Evolutionary conservation across 2,329 filamentous ascomycete species (phyloP).

Genomic region (Fusarium agapanthi): DNA sequence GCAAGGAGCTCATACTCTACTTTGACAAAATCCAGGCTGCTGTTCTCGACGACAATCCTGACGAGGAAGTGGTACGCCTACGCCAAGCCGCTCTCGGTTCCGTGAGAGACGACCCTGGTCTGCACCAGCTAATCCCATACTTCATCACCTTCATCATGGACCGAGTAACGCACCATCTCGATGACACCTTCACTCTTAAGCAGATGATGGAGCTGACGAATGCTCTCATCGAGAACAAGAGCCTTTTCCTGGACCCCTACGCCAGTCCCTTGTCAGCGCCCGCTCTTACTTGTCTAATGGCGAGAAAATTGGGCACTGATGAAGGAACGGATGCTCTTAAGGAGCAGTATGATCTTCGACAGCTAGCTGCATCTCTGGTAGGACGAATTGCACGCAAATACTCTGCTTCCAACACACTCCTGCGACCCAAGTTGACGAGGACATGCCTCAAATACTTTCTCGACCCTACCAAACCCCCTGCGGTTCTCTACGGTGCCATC

Average conservation of each 20-base stretch:
- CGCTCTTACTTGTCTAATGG: slow-evolving; percentile 88
- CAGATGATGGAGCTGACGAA: slow-evolving; percentile 93
- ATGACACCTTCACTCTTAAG: slow-evolving; percentile 86
- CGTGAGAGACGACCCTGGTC: slow-evolving; percentile 85
- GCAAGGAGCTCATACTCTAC: slow-evolving; percentile 94
- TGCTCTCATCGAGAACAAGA: slow-evolving; percentile 83
- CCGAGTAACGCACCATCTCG: slow-evolving; percentile 92
- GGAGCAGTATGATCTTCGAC: slow-evolving; percentile 81
- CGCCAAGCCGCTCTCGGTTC: slow-evolving; percentile 86
- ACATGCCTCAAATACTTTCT: slow-evolving; percentile 93
- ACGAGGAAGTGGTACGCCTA: slow-evolving; percentile 76
- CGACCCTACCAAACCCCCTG: slow-evolving; percentile 82
- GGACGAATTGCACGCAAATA: slow-evolving; percentile 84
- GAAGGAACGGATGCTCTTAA: slow-evolving; percentile 61
- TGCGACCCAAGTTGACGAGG: slow-evolving; percentile 89
- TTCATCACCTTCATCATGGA: slow-evolving; percentile 96
- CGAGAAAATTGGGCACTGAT: slow-evolving; percentile 74
- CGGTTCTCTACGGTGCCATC: slow-evolving; percentile 89
- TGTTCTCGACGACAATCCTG: slow-evolving; percentile 85
- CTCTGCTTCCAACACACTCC: slow-evolving; percentile 78
- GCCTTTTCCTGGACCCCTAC: slow-evolving; percentile 75
- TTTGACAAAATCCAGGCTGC: slow-evolving; percentile 95
- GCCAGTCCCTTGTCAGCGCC: slow-evolving; percentile 78
- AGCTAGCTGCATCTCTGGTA: slow-evolving; percentile 84
- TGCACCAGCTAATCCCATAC: slow-evolving; percentile 96